These are phyloP conservation scores for Microcyclospora pomicola DNA, from an alignment of 2,329 filamentous ascomycete genomes.

Conservation along the genomic window DNA sequence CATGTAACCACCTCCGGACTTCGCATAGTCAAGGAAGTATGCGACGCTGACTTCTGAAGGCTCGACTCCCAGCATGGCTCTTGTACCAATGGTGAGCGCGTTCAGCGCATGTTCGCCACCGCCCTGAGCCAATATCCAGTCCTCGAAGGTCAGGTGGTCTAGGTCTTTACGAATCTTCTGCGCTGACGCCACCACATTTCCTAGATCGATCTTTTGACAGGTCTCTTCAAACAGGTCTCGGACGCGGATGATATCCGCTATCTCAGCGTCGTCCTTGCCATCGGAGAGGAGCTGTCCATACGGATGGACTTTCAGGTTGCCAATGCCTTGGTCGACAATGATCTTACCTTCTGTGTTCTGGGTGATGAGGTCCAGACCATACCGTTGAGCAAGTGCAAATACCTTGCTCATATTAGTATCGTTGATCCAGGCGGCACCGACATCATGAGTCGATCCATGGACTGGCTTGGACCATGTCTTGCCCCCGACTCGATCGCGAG, in stretches of 20 bases:
- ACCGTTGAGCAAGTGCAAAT: constrained; percentile 27
- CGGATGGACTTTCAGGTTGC: constrained; percentile 19
- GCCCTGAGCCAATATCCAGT: constrained; percentile 23
- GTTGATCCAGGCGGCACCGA: constrained; percentile 49
- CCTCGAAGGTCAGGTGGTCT: constrained; percentile 27
- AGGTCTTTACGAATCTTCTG: constrained; percentile 15
- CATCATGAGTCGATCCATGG: constrained; percentile 28
- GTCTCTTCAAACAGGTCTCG: constrained; percentile 27
- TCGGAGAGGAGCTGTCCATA: constrained; percentile 20
- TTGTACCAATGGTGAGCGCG: constrained; percentile 32
- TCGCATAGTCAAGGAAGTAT: constrained; percentile 44
- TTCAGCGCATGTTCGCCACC: constrained; percentile 22
- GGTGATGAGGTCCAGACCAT: constrained; percentile 31
- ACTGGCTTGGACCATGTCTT: constrained; percentile 34
- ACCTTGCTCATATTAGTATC: constrained; percentile 38
- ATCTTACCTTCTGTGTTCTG: constrained; percentile 36
- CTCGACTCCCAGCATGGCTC: constrained; percentile 39
- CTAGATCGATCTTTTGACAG: constrained; percentile 22
- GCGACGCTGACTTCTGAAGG: constrained; percentile 37
- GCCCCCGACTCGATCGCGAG: constrained; percentile 23
- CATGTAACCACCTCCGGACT: constrained; percentile 37
- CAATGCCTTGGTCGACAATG: constrained; percentile 29
- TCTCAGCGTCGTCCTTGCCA: constrained; percentile 6
- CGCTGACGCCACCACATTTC: constrained; percentile 13
- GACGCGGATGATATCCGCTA: constrained; percentile 20